Conservation (phyloP, 257 asterid genomes). For the Phtheirospermum japonicum region DNA sequence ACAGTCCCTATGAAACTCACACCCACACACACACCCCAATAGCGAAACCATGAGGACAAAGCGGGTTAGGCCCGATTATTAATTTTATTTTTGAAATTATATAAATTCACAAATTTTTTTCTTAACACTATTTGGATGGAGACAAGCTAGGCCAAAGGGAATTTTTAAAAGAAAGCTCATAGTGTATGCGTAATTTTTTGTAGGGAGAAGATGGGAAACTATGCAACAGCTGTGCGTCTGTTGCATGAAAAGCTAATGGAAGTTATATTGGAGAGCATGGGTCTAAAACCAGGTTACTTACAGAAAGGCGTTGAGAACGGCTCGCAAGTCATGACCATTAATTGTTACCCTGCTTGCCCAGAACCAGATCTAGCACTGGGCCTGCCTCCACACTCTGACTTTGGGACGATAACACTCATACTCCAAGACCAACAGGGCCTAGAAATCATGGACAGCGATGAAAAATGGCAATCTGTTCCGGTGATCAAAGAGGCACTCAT, state of each 20-base stretch:
- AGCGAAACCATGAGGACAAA: too few species aligned
- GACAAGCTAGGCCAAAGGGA: too few species aligned
- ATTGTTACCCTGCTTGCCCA: constrained; percentile 65
- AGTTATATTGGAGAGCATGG: constrained; percentile 53
- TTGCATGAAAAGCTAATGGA: constrained; percentile 43
- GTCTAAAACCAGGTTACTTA: constrained; percentile 43
- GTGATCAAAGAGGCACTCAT: constrained; percentile 45
- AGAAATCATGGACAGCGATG: constrained; percentile 41
- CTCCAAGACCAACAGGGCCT: constrained; percentile 54
- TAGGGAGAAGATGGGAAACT: constrained; percentile 58
- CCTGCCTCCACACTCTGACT: constrained; percentile 66
- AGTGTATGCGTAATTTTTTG: constrained; percentile 14
- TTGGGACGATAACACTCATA: constrained; percentile 42
- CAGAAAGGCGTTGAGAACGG: constrained; percentile 45
- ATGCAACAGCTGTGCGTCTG: constrained; percentile 42
- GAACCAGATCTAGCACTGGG: constrained; percentile 61
- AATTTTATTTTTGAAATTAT: too few species aligned
- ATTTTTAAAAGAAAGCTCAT: too few species aligned
- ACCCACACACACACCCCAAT: too few species aligned
- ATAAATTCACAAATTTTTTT: too few species aligned
- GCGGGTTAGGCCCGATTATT: too few species aligned
- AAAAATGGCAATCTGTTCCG: constrained; percentile 52
- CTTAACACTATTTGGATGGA: too few species aligned
- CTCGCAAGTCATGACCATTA: constrained; percentile 51
- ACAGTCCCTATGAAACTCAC: background rate